These are phyloP conservation scores for Arabis alpina DNA, from an alignment of 345 rosid species.

Conservation along the genomic window DNA sequence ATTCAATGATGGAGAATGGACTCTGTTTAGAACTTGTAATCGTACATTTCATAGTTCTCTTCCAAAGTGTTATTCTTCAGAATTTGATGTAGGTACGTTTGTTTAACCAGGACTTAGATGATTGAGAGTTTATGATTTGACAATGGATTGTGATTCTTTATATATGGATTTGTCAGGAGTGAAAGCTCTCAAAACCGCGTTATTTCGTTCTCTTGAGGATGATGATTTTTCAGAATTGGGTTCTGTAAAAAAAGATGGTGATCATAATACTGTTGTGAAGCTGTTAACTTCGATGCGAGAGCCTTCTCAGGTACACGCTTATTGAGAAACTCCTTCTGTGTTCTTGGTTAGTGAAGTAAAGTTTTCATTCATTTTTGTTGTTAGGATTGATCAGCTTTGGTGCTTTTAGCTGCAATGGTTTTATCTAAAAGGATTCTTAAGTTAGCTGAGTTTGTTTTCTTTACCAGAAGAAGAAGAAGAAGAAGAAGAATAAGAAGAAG, in stretches of 20 bases:
- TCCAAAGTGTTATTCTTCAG: slow-evolving; percentile 6
- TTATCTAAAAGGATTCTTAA: neutral
- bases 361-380: neutral
- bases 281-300: slow-evolving; percentile 7
- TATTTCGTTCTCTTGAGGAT: slow-evolving; percentile 20
- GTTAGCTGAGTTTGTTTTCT: neutral
- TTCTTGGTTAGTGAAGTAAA: neutral
- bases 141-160: slow-evolving; percentile 2
- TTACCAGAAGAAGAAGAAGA: slow-evolving; percentile 9
- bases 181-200: neutral
- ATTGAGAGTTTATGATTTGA: neutral
- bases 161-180: slow-evolving; percentile 16
- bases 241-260: neutral
- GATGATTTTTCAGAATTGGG: slow-evolving; percentile 36
- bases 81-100: slow-evolving; percentile 34
- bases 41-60: neutral
- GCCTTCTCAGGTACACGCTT: slow-evolving; percentile 21
- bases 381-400: neutral
- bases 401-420: slow-evolving; percentile 7
- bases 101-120: neutral
- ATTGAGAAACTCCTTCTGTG: slow-evolving; percentile 5
- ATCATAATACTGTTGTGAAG: neutral
- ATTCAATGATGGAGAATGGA: neutral
- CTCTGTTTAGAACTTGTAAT: neutral
- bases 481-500: slow-evolving; percentile 16